Evolutionary conservation across 2,329 filamentous ascomycete species (phyloP).

Genomic region (Fonsecaea multimorphosa): DNA sequence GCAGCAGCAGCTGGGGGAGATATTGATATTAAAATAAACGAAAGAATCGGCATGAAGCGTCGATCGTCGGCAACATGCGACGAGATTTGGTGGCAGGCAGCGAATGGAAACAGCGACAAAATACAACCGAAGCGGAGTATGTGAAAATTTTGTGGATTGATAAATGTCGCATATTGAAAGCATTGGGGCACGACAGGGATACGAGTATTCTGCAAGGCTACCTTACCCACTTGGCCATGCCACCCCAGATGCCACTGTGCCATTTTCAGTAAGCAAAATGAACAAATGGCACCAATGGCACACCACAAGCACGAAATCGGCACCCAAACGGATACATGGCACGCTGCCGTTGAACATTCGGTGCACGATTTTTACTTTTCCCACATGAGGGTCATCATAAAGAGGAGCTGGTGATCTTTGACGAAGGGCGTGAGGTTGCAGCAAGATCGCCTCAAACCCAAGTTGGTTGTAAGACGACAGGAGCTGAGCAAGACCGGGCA

Average conservation of each 20-base stretch:
- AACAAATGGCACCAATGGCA: neutral
- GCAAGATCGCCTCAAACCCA: neutral
- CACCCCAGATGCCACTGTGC: neutral
- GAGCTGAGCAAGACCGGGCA: neutral
- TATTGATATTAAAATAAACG: conserved; percentile 4
- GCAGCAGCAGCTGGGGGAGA: neutral
- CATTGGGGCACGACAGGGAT: neutral
- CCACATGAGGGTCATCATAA: neutral
- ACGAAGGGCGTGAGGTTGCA: conserved; percentile 11
- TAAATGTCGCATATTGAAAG: conserved; percentile 15
- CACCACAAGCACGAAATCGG: neutral
- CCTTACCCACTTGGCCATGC: conserved; percentile 12
- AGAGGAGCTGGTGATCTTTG: conserved; percentile 3
- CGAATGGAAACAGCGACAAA: neutral
- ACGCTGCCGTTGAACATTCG: neutral
- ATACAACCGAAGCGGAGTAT: neutral
- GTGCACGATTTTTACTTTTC: neutral
- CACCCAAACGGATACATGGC: neutral
- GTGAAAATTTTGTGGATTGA: conserved; percentile 13
- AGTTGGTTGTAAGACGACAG: neutral
- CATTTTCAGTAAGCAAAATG: neutral
- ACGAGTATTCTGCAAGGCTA: conserved; percentile 27
- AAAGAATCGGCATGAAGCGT: neutral
- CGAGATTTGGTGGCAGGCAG: neutral
- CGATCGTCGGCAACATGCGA: conserved; percentile 7